Percentiles rank a stretch among this genome's conserved stretches.
phyloP scores from a whole-genome alignment of 768 basidiomycete genomes.

The Suillus subalutaceus region DNA sequence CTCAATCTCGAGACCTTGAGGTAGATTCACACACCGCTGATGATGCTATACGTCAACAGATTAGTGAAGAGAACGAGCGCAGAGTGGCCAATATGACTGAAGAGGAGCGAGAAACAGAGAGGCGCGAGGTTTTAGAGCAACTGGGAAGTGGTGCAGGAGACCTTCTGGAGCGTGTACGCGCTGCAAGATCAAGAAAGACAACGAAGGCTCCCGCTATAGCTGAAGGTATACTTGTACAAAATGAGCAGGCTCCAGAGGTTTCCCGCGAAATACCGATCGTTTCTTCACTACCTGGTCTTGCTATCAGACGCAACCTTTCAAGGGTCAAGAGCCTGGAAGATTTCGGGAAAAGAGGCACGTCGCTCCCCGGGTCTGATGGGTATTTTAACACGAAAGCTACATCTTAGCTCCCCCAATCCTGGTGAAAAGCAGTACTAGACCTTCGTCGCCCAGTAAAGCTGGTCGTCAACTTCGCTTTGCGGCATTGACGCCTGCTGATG shows the following conservation, averaged over 20 bases:
- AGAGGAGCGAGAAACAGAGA: constrained; percentile 69
- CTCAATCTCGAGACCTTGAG: neutral
- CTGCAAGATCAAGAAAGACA: constrained; percentile 33
- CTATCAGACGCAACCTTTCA: constrained; percentile 25
- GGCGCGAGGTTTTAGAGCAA: constrained; percentile 64
- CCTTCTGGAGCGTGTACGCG: constrained; percentile 57
- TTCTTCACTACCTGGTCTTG: constrained; percentile 13
- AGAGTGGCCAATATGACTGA: constrained; percentile 69
- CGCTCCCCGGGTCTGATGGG: neutral
- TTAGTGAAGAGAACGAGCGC: constrained; percentile 67
- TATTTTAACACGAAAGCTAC: constrained; percentile 25
- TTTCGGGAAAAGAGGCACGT: constrained; percentile 24
- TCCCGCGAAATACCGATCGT: neutral
- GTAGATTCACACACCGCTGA: constrained; percentile 23
- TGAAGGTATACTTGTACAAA: neutral
- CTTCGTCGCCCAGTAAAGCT: constrained; percentile 49
- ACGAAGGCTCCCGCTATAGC: neutral
- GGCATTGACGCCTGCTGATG: constrained; percentile 70
- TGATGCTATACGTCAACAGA: constrained; percentile 54
- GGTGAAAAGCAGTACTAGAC: constrained; percentile 55
- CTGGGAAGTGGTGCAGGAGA: constrained; percentile 72
- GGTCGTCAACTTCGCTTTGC: constrained; percentile 71
- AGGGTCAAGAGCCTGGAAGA: constrained; percentile 35
- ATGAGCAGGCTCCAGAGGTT: constrained; percentile 16
- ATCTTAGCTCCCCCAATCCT: constrained; percentile 45